Conservation (phyloP, 2,329 filamentous ascomycete species). For the Colletotrichum horii region DNA sequence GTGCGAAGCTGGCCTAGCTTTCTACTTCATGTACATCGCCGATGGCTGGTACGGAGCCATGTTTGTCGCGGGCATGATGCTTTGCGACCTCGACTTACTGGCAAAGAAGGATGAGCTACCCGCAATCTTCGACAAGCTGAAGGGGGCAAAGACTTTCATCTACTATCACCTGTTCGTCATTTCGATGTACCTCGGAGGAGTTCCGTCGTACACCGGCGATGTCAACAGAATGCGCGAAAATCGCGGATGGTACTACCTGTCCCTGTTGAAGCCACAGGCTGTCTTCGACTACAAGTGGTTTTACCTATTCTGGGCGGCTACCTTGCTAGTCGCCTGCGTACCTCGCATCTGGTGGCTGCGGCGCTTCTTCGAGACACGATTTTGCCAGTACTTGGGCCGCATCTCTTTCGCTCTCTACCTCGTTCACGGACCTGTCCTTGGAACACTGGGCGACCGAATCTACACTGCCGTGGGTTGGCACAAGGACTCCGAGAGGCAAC, state of each 20-base stretch:
- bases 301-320: slow-evolving; percentile 41
- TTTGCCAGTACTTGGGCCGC: slow-evolving; percentile 63
- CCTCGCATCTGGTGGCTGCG: slow-evolving; percentile 42
- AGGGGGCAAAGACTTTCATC: slow-evolving; percentile 54
- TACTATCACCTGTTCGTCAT: slow-evolving; percentile 42
- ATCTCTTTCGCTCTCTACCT: slow-evolving; percentile 67
- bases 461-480: slow-evolving; percentile 66
- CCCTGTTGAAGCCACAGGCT: slow-evolving; percentile 62
- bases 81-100: slow-evolving; percentile 47
- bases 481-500: slow-evolving; percentile 50
- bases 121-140: slow-evolving; percentile 46
- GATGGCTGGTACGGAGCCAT: slow-evolving; percentile 44
- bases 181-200: slow-evolving; percentile 35
- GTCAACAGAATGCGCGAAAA: background rate
- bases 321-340: slow-evolving; percentile 39
- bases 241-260: slow-evolving; percentile 35
- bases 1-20: slow-evolving; percentile 32
- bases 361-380: slow-evolving; percentile 51
- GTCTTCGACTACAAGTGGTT: slow-evolving; percentile 59
- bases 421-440: slow-evolving; percentile 61
- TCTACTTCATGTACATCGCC: slow-evolving; percentile 38
- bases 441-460: slow-evolving; percentile 58
- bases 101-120: slow-evolving; percentile 54
- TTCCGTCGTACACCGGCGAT: slow-evolving; percentile 24
- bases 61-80: slow-evolving; percentile 24